Percentiles rank a stretch among this genome's conserved stretches.
phyloP scores from a whole-genome alignment of 768 basidiomycete genomes.

The Lactarius hengduanensis region DNA sequence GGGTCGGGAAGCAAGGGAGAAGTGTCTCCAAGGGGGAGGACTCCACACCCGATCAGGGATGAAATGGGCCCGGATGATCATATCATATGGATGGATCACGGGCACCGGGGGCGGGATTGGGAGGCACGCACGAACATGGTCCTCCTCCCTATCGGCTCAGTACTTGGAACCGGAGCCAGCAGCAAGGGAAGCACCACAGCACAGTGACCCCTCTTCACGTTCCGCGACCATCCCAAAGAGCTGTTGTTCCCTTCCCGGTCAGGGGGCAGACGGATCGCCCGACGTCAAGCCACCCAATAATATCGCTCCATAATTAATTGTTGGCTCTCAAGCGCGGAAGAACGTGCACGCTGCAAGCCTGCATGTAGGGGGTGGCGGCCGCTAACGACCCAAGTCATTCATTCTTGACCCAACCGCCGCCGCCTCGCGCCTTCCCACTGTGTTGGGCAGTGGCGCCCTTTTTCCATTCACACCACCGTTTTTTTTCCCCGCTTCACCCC shows the following conservation, averaged over 20 bases:
- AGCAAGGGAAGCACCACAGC: not conserved
- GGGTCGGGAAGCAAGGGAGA: not conserved
- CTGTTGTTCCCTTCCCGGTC: not conserved
- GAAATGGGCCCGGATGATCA: not conserved
- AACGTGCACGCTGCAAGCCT: not conserved
- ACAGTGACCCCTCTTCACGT: not conserved
- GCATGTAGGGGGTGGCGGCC: not conserved
- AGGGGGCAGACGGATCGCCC: constrained; percentile 1
- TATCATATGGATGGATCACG: not conserved
- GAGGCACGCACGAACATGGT: not conserved
- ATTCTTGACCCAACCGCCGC: not conserved
- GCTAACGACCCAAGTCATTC: not conserved
- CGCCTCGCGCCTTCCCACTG: not conserved
- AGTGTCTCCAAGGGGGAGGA: constrained; percentile 3
- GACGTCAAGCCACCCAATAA: not conserved
- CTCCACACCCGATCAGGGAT: not conserved
- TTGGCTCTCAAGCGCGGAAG: not conserved
- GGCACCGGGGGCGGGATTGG: not conserved
- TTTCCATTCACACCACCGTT: not conserved
- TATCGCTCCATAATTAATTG: not conserved
- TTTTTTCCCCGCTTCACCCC: not conserved
- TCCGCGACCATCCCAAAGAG: not conserved
- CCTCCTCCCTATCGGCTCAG: not conserved
- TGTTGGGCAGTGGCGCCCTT: not conserved
- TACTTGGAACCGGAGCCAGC: not conserved